Percentiles rank a stretch among this genome's conserved stretches.
Conservation (phyloP, 108 stramenopile species). For the Cyclotella cryptica region DNA sequence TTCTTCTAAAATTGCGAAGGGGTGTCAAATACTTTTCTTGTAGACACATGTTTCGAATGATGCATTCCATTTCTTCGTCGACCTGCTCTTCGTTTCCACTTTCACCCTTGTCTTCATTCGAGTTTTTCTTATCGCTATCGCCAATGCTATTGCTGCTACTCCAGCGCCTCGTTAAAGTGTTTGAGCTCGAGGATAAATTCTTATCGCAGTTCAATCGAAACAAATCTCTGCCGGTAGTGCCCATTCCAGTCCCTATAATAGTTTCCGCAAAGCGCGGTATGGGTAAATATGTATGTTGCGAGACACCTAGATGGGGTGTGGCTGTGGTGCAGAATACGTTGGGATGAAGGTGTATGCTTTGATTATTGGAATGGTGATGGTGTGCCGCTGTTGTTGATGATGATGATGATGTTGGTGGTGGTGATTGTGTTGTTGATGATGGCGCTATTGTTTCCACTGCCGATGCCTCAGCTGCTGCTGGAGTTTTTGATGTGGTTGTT, state of each 20-base stretch:
- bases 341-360: slow-evolving; percentile 52
- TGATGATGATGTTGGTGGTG: neutral
- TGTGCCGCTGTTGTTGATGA: slow-evolving; percentile 4
- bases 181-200: neutral
- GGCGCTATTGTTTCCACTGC: too few species aligned
- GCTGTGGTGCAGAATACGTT: slow-evolving; percentile 90
- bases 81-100: slow-evolving; percentile 6
- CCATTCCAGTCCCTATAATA: slow-evolving; percentile 68
- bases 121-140: neutral
- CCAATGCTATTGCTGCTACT: neutral
- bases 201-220: slow-evolving; percentile 51
- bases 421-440: slow-evolving; percentile 8
- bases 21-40: slow-evolving; percentile 62
- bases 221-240: slow-evolving; percentile 69
- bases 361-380: neutral
- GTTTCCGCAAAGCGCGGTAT: slow-evolving; percentile 77
- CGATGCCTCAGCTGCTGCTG: too few species aligned
- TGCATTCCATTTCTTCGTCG: slow-evolving; percentile 36
- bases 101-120: neutral
- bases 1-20: slow-evolving; percentile 66
- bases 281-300: slow-evolving; percentile 78
- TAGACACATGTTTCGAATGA: slow-evolving; percentile 56
- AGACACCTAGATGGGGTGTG: slow-evolving; percentile 84
- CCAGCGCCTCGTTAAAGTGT: neutral
- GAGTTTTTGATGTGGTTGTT: too few species aligned